Base-by-base conservation (phyloP, 495 filamentous ascomycete genomes). In the Daldinia decipiens region DNA sequence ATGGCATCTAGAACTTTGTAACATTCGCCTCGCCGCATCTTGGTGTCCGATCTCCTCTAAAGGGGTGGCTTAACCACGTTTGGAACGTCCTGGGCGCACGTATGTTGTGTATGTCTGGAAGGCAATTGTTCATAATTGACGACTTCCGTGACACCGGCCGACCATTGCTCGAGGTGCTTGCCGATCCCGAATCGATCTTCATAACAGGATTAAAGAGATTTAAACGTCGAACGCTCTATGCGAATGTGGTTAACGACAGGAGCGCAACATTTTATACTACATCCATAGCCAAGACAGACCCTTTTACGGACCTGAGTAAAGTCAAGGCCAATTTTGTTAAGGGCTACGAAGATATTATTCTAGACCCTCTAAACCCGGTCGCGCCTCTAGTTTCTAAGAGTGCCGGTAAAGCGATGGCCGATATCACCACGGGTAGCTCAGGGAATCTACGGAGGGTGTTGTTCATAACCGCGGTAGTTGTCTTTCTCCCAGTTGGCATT, bases 11-110 rank as follows among this genome's bases (percentile, higher is more conserved):
- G 87, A 97, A 97, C 80, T 98, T 98, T 76, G 92, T 92, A 3
- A 96, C 93, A 1, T 98, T 98, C 79, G 95, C 92, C 26, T 89
- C 90, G 15, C 95, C 95, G 19, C 94, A 98, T 80, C 87, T 98
- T 0, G 95, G 95, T 19, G 92, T 95, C 7, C 85, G 92, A 47
- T 88, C 90, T 9, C 93, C 95, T 0, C 79, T 90, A 4, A 82
- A 85, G 38, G 93, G 93, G 8, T 85, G 84, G 75, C 79, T 83
- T 51, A 89, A 87, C 63, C 80, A 89, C 54, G 74, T 94, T 5
- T 97, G 87, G 86, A 99, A 99, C 79, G 84, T 89, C 2, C 65
- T 98, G 13, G 95, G 93, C 40, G 87, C 93, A 6, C 82, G 89
- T 11, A 91, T 89, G 0, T 79, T 98, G 19, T 95, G 91, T 50